Percentiles rank a stretch among this genome's conserved stretches.
Conservation (phyloP, 306 rosid genomes). For the Sphenostylis stenocarpa region DNA sequence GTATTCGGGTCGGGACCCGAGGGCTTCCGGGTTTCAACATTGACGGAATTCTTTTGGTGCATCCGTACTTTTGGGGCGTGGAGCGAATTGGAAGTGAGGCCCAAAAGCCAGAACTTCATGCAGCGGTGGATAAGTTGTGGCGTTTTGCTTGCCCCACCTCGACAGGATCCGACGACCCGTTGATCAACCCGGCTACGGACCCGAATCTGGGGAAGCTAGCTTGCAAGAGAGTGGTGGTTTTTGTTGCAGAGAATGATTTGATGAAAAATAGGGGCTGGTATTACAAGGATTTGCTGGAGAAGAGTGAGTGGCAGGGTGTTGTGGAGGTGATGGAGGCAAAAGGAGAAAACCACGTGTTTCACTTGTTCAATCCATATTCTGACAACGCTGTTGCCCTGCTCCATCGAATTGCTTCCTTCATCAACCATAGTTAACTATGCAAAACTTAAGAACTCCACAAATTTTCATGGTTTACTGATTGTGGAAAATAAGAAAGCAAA, state of each 20-base stretch:
- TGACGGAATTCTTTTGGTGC: conserved; percentile 54
- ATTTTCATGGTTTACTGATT: background rate
- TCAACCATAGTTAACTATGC: conserved; percentile 22
- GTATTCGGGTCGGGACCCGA: conserved; percentile 45
- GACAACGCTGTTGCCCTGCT: conserved; percentile 43
- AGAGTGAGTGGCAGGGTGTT: conserved; percentile 53
- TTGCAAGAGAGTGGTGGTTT: conserved; percentile 55
- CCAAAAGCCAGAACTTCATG: background rate
- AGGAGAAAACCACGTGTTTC: conserved; percentile 62
- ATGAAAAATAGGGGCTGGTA: conserved; percentile 49
- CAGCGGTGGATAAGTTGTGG: conserved; percentile 42
- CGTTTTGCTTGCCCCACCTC: conserved; percentile 44
- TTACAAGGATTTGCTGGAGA: conserved; percentile 49
- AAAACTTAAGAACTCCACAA: background rate
- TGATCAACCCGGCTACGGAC: conserved; percentile 62
- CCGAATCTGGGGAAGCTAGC: conserved; percentile 49
- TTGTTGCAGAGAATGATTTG: conserved; percentile 63
- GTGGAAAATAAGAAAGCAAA: too few species aligned
- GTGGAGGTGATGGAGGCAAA: conserved; percentile 47
- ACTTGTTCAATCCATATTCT: conserved; percentile 42
- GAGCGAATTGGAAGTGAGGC: background rate
- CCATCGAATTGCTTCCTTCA: conserved; percentile 38
- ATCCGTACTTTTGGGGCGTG: conserved; percentile 65
- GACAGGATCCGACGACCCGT: conserved; percentile 57
- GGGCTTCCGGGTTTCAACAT: conserved; percentile 43